Conservation (phyloP, 2,329 filamentous ascomycete genomes). For the Aspergillus persii region DNA sequence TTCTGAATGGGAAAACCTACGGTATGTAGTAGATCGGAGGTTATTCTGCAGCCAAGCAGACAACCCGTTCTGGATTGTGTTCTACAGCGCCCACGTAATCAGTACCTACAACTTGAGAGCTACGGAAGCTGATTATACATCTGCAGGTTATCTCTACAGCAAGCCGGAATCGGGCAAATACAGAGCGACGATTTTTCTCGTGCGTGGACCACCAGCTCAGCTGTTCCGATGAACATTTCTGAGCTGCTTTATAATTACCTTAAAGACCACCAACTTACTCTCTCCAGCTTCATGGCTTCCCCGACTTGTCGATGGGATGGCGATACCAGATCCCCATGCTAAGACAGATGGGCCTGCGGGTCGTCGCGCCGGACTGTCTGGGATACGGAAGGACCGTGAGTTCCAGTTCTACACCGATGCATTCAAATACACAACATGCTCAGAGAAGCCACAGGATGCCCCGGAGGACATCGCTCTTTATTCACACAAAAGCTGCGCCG, state of each 20-base stretch:
- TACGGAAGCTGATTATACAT: slow-evolving; percentile 8
- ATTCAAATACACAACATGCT: not conserved
- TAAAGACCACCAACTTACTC: not conserved
- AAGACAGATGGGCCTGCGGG: slow-evolving; percentile 67
- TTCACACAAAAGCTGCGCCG: slow-evolving; percentile 67
- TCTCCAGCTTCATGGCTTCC: slow-evolving; percentile 69
- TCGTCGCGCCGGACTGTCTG: slow-evolving; percentile 81
- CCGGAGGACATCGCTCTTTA: slow-evolving; percentile 64
- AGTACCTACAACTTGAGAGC: too few species aligned
- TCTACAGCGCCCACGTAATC: not conserved
- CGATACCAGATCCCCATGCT: slow-evolving; percentile 82
- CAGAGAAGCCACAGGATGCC: slow-evolving; percentile 51
- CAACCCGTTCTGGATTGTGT: not conserved
- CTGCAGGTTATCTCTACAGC: slow-evolving; percentile 53
- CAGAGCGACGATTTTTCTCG: slow-evolving; percentile 55
- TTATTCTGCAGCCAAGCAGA: too few species aligned
- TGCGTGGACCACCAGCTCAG: slow-evolving; percentile 25
- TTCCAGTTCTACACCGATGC: not conserved
- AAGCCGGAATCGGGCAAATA: slow-evolving; percentile 44
- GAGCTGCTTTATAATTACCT: too few species aligned
- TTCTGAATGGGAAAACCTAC: slow-evolving; percentile 69
- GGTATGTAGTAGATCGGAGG: slow-evolving; percentile 35
- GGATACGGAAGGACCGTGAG: slow-evolving; percentile 74
- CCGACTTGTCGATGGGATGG: slow-evolving; percentile 82
- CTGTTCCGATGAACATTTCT: not conserved